Conservation (phyloP, 2,329 filamentous ascomycete genomes). For the Nigrospora osmanthi region DNA sequence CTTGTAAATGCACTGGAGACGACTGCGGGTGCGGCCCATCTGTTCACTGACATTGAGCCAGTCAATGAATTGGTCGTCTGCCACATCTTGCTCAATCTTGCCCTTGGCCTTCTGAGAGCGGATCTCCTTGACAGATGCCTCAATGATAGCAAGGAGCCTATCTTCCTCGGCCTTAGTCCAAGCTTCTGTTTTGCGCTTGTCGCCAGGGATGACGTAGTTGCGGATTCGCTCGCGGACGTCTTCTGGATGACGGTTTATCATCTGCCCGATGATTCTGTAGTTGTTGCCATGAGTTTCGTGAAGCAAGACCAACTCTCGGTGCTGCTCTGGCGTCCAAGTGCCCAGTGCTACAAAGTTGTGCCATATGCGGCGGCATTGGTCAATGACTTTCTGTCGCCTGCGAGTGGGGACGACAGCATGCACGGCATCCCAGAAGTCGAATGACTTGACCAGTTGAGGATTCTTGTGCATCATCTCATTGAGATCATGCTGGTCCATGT, state of each 20-base stretch:
- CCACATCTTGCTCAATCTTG: conserved; percentile 21
- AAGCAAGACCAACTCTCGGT: conserved; percentile 40
- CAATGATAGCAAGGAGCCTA: conserved; percentile 42
- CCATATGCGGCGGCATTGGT: conserved; percentile 53
- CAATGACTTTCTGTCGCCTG: conserved; percentile 44
- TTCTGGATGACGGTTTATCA: conserved; percentile 55
- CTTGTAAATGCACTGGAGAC: conserved; percentile 61
- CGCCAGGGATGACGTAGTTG: conserved; percentile 56
- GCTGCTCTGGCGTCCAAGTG: conserved; percentile 51
- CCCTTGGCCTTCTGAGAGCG: conserved; percentile 27
- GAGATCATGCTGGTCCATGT: conserved; percentile 34
- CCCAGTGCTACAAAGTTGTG: conserved; percentile 57
- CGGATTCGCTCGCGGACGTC: conserved; percentile 65
- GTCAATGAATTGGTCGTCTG: conserved; percentile 49
- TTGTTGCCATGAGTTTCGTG: conserved; percentile 41
- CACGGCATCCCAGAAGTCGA: conserved; percentile 43
- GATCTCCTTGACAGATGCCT: conserved; percentile 41
- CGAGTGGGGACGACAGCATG: conserved; percentile 39
- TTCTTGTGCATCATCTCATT: conserved; percentile 34
- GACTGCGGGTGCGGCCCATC: conserved; percentile 54
- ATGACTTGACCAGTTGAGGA: conserved; percentile 14
- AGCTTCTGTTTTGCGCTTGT: conserved; percentile 38
- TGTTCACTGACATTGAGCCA: conserved; percentile 57
- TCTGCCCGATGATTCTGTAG: conserved; percentile 54
- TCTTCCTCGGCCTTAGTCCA: conserved; percentile 58